Base-by-base conservation (phyloP, 1,284 basidiomycete genomes). In the Ustilago vetiveriae region DNA sequence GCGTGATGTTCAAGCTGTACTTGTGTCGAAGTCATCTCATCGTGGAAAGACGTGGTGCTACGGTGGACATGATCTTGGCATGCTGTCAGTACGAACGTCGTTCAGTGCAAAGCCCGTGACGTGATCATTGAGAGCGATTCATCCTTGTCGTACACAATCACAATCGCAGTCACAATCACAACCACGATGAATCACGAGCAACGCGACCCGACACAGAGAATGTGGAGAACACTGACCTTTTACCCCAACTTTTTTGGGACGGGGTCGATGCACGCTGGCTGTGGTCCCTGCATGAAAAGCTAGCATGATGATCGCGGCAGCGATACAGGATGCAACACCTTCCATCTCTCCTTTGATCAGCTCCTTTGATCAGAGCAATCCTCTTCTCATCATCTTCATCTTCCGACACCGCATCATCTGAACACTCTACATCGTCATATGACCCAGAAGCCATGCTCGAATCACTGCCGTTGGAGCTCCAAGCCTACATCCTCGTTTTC, bases 401-500 rank as follows among this genome's bases (percentile, higher is more conserved):
- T 19, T 47, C 35, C 5, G 6, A 14, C 27, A 6, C 22, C n/a
- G 14, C n/a, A 6, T 27, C n/a, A 16, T 19, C 24, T 24, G n/a
- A 32, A 21, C 16, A 16, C 14, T 8, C 29, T 17, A 7, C 29
- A 30, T 41, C 36, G 17, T 7, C 13, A 24, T 22, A 17, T n/a
- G 26, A 24, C 22, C 19, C 10, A 22, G 21, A 50, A 22, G 33
- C 10, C 23, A 71, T 71, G 68, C 65, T 72, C 19, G 38, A 45
- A 7, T 14, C 37, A 1, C 60, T 74, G 0, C 71, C 74, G 1
- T 24, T 65, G 13, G 71, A 73, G 35, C 55, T 76, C 9, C 74
- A 76, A 39, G 56, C 58, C 14, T 58, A 74, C 65, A 60, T 76
- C 30, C 55, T 76, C 40, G 41, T 54, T 38, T 72, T 62, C 21